Evolutionary conservation across 495 filamentous ascomycete species (phyloP), one percentile per base, ranked within the genome.

Genomic region (Penicillium cosmopolitanum): DNA sequence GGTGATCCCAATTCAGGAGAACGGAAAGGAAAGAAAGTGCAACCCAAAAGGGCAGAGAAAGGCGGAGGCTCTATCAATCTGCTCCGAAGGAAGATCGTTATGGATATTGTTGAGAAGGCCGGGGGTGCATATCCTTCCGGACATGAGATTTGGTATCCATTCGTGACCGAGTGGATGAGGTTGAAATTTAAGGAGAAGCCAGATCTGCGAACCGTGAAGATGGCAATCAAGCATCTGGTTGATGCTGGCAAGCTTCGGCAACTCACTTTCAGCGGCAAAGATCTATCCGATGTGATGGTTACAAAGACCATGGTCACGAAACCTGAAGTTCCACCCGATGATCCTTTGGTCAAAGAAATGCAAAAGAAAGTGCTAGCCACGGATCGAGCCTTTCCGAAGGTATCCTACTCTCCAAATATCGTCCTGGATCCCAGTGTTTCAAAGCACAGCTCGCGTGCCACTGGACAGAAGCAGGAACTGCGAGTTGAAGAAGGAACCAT

Each of bases 111-210:
- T 9, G 78, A 88, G 28, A 82, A 80, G 47, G 89, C 89, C 60
- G 76, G 80, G 36, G 91, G 91, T 3, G 86, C 90, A 3, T 93
- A 90, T 56, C 90, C 90, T 11, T 85, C 87, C 23, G 84, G 87
- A n/a, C 80, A 81, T 53, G 86, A 90, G 48, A 75, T 97, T 4
- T 89, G 85, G 72, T 83, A 85, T 63, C 86, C 90, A n/a, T 85
- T 92, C 60, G 71, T 80, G 11, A 80, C 78, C 2, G 71, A 79
- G 38, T 92, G 87, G 85, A 72, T 78, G 25, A 85, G 86, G 57
- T 73, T 61, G 21, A 77, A 73, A 10, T 65, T 69, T 58, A 73
- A 72, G 50, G 76, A 72, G 60, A 74, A 61, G 19, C 83, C 85
- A 1, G 85, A 82, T 72, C 77, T 71, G 53, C 73, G 68, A 59